Percentiles rank a stretch among this genome's conserved stretches.
Evolutionary conservation across 805 yeast species (phyloP).

Genomic region (Candida montana): DNA sequence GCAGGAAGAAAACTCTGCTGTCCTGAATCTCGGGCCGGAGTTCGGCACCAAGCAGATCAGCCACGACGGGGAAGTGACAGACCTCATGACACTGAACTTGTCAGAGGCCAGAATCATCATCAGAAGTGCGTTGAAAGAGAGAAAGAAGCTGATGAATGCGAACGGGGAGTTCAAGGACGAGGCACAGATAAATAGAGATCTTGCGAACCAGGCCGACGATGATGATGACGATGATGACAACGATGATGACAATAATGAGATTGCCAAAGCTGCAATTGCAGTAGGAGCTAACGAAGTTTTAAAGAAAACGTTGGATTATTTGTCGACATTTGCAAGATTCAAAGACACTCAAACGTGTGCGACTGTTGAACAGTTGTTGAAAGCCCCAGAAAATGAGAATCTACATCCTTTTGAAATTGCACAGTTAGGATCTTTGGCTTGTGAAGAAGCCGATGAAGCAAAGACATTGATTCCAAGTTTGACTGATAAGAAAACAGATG

Average conservation of each 20-base stretch:
- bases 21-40: conserved; percentile 86
- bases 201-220: conserved; percentile 19
- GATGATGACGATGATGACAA: conserved; percentile 28
- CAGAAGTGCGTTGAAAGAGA: conserved; percentile 81
- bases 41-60: conserved; percentile 76
- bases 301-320: conserved; percentile 85
- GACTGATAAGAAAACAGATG: conserved; percentile 72
- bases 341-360: conserved; percentile 88
- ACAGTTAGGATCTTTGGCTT: conserved; percentile 79
- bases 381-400: conserved; percentile 63
- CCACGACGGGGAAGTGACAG: conserved; percentile 73
- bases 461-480: conserved; percentile 89
- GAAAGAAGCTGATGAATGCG: conserved; percentile 49
- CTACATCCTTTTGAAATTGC: conserved; percentile 96
- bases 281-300: conserved; percentile 83
- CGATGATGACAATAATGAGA: conserved; percentile 28
- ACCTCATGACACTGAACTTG: conserved; percentile 77
- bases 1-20: conserved; percentile 90
- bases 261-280: conserved; percentile 43
- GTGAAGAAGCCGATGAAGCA: conserved; percentile 97
- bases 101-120: conserved; percentile 88
- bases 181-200: conserved; percentile 22
- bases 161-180: conserved; percentile 31
- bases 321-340: conserved; percentile 82
- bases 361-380: conserved; percentile 85